phyloP scores from a whole-genome alignment of 2,329 filamentous ascomycete species.

The Ceratocystis cubensis region DNA sequence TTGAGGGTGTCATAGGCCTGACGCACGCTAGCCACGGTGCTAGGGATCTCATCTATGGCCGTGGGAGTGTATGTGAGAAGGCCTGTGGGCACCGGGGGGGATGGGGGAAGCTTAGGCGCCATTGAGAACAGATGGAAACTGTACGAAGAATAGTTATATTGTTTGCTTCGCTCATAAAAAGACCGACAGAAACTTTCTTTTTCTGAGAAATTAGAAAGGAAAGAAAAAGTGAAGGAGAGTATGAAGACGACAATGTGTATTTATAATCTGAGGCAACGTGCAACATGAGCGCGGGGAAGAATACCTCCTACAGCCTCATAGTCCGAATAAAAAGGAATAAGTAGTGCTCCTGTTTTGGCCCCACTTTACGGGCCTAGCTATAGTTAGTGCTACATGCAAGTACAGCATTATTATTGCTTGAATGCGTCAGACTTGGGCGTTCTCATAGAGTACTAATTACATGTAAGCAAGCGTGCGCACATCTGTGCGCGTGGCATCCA shows the following conservation, averaged over 20 bases:
- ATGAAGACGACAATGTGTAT: background rate
- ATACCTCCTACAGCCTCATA: background rate
- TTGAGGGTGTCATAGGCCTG: constrained; percentile 63
- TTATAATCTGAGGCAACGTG: background rate
- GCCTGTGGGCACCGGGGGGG: constrained; percentile 13
- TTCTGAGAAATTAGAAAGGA: background rate
- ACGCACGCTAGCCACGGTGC: constrained; percentile 47
- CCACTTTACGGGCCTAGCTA: too few species aligned
- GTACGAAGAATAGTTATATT: too few species aligned
- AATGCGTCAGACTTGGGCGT: too few species aligned
- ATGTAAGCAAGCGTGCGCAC: too few species aligned
- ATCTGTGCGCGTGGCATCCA: too few species aligned
- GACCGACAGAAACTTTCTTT: background rate
- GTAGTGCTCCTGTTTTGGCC: too few species aligned
- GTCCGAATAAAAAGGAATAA: background rate
- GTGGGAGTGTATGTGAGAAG: constrained; percentile 28
- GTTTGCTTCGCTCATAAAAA: background rate
- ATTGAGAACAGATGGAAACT: background rate
- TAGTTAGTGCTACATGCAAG: too few species aligned
- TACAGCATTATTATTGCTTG: too few species aligned
- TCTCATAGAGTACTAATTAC: too few species aligned
- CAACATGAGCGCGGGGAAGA: background rate
- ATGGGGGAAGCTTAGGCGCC: background rate
- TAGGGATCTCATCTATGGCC: constrained; percentile 37
- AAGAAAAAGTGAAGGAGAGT: background rate